These are phyloP conservation scores for Lodderomyces elongisporus DNA, from an alignment of 1,139 yeast species.

Conservation along the genomic window DNA sequence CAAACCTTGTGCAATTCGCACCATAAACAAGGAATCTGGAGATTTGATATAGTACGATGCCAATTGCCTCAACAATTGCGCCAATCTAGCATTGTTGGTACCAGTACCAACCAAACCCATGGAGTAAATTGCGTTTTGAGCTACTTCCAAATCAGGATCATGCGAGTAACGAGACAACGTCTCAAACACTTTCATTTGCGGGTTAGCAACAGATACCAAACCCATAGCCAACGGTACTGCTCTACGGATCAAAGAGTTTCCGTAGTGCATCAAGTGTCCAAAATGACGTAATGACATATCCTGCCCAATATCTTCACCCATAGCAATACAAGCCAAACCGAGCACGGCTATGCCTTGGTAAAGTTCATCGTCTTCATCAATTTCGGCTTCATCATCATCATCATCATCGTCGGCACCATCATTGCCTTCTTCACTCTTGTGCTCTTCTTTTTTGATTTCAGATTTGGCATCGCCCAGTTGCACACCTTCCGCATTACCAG, in stretches of 20 bases:
- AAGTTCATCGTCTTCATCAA: constrained; percentile 54
- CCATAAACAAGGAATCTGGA: constrained; percentile 86
- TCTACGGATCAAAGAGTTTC: constrained; percentile 84
- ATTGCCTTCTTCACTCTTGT: constrained; percentile 9
- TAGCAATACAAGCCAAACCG: constrained; percentile 90
- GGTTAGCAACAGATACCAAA: constrained; percentile 84
- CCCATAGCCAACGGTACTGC: constrained; percentile 99
- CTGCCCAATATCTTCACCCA: constrained; percentile 98
- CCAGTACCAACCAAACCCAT: constrained; percentile 99
- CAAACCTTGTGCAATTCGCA: constrained; percentile 91
- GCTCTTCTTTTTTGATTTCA: constrained; percentile 7
- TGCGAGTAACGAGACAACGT: constrained; percentile 94
- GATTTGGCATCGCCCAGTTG: background rate
- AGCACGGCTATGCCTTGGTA: constrained; percentile 88
- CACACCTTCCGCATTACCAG: background rate
- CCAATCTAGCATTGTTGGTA: constrained; percentile 95
- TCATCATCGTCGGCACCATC: constrained; percentile 17
- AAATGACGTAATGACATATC: constrained; percentile 97
- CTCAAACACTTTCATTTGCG: constrained; percentile 96
- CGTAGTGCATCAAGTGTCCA: constrained; percentile 97
- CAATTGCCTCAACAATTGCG: constrained; percentile 89
- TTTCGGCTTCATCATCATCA: constrained; percentile 24
- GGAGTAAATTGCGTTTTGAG: constrained; percentile 89
- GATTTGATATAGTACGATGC: constrained; percentile 92
- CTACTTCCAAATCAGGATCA: constrained; percentile 91